A percentile compares a stretch with the other conserved stretches of the same genome.
Conservation (phyloP, 2,329 filamentous ascomycete genomes). For the Ophiostoma sp. region DNA sequence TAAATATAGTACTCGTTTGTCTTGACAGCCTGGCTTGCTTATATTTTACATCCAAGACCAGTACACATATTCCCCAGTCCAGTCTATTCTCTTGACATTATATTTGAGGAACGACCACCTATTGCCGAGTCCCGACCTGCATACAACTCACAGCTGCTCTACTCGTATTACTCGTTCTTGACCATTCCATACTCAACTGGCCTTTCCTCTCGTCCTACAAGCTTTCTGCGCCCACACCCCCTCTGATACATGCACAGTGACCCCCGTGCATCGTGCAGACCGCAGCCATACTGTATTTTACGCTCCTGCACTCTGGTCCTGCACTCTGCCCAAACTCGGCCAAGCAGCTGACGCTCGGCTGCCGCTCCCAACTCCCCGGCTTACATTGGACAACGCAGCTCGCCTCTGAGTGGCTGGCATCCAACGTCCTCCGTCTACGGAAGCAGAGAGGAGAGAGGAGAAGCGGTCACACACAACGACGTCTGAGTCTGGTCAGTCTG, state of each 20-base stretch:
- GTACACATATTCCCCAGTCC: too few relatives aligned
- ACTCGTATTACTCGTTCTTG: too few relatives aligned
- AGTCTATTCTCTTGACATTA: too few relatives aligned
- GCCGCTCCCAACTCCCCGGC: conserved; percentile 5
- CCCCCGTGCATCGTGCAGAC: conserved; percentile 13
- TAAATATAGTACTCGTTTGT: too few relatives aligned
- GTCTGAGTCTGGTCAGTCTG: neutral
- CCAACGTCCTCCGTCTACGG: conserved; percentile 18
- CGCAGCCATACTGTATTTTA: neutral
- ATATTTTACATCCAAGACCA: too few relatives aligned
- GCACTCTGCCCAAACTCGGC: neutral
- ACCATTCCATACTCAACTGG: neutral
- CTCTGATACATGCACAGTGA: conserved; percentile 10
- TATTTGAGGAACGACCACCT: too few relatives aligned
- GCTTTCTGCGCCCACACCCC: neutral
- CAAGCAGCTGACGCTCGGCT: conserved; percentile 8
- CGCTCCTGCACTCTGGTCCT: neutral
- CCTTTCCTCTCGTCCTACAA: neutral
- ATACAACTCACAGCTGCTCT: too few relatives aligned
- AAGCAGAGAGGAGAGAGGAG: conserved; percentile 6
- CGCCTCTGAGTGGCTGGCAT: neutral
- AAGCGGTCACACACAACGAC: conserved; percentile 3
- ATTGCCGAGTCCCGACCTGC: too few relatives aligned
- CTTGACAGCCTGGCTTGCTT: too few relatives aligned
- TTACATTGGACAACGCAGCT: conserved; percentile 4